Evolutionary conservation across 2,329 filamentous ascomycete genomes (phyloP).

Genomic region (Scytalidium lignicola): DNA sequence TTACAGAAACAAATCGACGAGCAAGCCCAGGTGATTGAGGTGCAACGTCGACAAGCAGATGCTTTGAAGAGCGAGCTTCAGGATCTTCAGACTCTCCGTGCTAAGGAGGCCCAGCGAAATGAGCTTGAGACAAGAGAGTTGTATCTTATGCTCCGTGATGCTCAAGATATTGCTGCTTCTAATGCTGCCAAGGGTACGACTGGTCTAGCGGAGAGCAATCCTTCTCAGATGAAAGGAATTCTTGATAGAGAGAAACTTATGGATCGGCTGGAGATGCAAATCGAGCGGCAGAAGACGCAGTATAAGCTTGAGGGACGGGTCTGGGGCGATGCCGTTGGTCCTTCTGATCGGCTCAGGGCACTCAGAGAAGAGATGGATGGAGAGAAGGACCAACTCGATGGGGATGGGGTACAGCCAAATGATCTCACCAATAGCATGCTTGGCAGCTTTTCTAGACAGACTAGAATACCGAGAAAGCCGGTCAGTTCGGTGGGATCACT

Average conservation of each 20-base stretch:
- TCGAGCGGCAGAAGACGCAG: constrained; percentile 95
- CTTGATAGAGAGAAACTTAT: constrained; percentile 88
- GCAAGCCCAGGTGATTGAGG: constrained; percentile 83
- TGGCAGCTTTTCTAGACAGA: constrained; percentile 62
- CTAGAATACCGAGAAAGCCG: constrained; percentile 51
- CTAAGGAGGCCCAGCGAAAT: constrained; percentile 88
- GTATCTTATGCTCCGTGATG: constrained; percentile 96
- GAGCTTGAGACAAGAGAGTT: constrained; percentile 94
- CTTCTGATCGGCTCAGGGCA: constrained; percentile 87
- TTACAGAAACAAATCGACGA: constrained; percentile 92
- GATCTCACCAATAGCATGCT: constrained; percentile 70
- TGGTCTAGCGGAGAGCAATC: constrained; percentile 57
- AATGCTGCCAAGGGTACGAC: constrained; percentile 60
- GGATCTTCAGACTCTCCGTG: constrained; percentile 76
- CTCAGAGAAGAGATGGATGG: constrained; percentile 93
- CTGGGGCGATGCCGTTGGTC: constrained; percentile 76
- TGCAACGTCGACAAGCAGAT: constrained; percentile 81
- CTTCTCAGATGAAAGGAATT: constrained; percentile 81
- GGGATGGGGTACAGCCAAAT: constrained; percentile 42
- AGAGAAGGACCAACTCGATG: constrained; percentile 41
- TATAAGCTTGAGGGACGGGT: constrained; percentile 93
- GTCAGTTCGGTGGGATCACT: constrained; percentile 32
- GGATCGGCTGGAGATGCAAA: constrained; percentile 88
- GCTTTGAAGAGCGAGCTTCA: constrained; percentile 84
- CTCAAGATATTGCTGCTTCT: constrained; percentile 90